Base-by-base conservation (phyloP, 106 monocot species). In the Alisma plantagoaquatica region DNA sequence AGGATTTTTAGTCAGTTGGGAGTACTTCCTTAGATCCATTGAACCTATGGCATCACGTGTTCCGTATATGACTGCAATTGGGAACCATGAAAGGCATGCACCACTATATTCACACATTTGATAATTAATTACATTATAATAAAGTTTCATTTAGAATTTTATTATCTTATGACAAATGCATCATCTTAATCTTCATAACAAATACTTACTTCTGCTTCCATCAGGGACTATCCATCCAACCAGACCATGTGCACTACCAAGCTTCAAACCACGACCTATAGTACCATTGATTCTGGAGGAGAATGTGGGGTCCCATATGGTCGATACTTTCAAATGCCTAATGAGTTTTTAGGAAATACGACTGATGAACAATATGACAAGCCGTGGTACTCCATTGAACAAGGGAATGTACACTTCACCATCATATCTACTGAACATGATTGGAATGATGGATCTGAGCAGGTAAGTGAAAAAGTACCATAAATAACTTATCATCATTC, bases 271-370 rank as follows among this genome's bases (percentile, higher is more conserved):
- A n/a, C 62, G 8, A 21, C 50, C 3, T 62, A 51, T 25, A 12
- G 23, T 5, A 62, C 62, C 0, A 23, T 49, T 25, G 62, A 50
- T 21, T 62, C 62, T 23, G 62, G 62, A 33, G 62, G 62, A 38
- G 62, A 62, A 27, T 50, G 62, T 51, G 62, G 50, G 51, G 62
- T 62, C 28, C 45, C 62, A 20, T 62, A 62, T 10, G 62, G 51
- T 32, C 32, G 50, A 2, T 62, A 51, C 50, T 62, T 62, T 16
- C 50, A 22, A 16, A 51, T 62, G 62, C 62, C 49, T 9, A 51
- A 10, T 33, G 50, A n/a, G n/a, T n/a, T n/a, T n/a, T n/a, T n/a
- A n/a, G n/a, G n/a, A n/a, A n/a, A n/a, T n/a, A n/a, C n/a, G n/a
- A n/a, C n/a, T n/a, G n/a, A n/a, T n/a, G n/a, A 2, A 50, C 9